phyloP scores from a whole-genome alignment of 2,329 filamentous ascomycete genomes.

The Trichophyton benhamiae region DNA sequence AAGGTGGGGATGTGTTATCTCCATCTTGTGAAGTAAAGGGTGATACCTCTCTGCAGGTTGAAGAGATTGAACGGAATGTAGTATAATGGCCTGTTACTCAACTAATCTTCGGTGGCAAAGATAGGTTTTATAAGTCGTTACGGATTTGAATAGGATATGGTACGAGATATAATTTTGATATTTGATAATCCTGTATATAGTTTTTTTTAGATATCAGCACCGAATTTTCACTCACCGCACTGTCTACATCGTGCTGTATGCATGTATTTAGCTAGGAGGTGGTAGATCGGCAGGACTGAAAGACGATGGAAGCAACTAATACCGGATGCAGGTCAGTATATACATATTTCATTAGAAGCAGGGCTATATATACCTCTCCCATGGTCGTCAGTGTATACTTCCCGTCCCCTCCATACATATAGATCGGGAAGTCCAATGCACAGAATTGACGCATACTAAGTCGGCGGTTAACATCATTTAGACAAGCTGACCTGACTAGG shows the following conservation, averaged over 20 bases:
- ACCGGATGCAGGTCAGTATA: background rate
- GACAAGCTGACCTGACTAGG: background rate
- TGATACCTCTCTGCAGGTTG: background rate
- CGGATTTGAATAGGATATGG: too few species aligned
- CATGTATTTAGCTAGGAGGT: background rate
- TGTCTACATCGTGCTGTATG: background rate
- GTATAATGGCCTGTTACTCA: background rate
- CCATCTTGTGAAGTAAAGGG: background rate
- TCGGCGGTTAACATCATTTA: constrained; percentile 6
- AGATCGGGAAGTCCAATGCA: constrained; percentile 55
- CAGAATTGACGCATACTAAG: constrained; percentile 60
- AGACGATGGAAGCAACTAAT: constrained; percentile 53
- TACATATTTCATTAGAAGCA: constrained; percentile 1
- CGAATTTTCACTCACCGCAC: background rate
- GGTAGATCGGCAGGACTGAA: constrained; percentile 53
- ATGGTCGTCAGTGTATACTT: constrained; percentile 39
- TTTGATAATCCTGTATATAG: too few species aligned
- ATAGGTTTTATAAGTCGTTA: background rate
- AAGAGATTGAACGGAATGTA: background rate
- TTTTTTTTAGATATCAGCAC: too few species aligned
- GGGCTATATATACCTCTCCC: constrained; percentile 25
- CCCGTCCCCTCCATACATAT: constrained; percentile 84
- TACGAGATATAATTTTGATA: too few species aligned
- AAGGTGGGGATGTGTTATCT: background rate
- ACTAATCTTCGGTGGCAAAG: background rate